Percentiles rank a stretch among this genome's conserved stretches.
phyloP scores from a whole-genome alignment of 257 asterid species.

The Rehmannia glutinosa region DNA sequence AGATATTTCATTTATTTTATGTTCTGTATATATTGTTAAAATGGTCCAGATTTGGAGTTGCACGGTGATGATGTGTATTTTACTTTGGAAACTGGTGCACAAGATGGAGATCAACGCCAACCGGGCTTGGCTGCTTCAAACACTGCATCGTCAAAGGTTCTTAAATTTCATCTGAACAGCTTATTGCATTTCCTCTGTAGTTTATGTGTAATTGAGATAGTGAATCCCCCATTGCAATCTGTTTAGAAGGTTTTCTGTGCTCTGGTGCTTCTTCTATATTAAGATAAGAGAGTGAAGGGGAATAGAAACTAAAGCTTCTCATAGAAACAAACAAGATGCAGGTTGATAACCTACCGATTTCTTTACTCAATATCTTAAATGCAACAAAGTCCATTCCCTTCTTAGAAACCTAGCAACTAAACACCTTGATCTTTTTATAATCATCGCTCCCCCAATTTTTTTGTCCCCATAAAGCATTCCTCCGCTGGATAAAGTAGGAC shows the following conservation, averaged over 20 bases:
- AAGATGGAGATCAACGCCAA: constrained; percentile 49
- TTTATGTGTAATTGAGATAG: not conserved
- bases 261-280: constrained; percentile 4
- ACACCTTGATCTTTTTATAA: not conserved
- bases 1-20: not conserved
- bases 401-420: no score
- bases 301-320: not conserved
- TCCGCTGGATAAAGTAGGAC: not conserved
- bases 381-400: no score
- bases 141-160: constrained; percentile 56
- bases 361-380: not conserved
- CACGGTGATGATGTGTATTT: constrained; percentile 94
- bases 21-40: not conserved
- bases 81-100: constrained; percentile 65
- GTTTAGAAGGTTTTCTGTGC: not conserved
- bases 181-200: constrained; percentile 6
- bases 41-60: constrained; percentile 73
- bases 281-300: not conserved
- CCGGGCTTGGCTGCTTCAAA: constrained; percentile 33
- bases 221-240: not conserved
- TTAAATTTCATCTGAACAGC: not conserved
- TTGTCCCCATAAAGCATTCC: constrained; percentile 1
- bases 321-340: not conserved
- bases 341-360: not conserved
- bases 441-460: not conserved